A percentile compares a stretch with the other conserved stretches of the same genome.
Evolutionary conservation across 176 grass and related monocot species (phyloP).

Genomic region (Cocos nucifera): DNA sequence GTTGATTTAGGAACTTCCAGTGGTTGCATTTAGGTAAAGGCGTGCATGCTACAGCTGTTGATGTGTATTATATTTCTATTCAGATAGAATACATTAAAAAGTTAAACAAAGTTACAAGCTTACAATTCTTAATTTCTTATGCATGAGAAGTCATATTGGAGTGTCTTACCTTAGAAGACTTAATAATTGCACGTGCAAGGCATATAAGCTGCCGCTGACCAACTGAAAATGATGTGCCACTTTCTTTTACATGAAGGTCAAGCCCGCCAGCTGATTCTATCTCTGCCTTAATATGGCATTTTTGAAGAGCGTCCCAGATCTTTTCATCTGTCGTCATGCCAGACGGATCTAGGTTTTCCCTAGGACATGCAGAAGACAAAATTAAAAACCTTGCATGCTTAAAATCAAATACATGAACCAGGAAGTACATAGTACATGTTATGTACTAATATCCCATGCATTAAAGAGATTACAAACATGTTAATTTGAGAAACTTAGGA

Average conservation of each 20-base stretch:
- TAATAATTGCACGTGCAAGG: slow-evolving; percentile 76
- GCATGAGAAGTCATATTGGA: too few species aligned
- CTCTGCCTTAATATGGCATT: slow-evolving; percentile 81
- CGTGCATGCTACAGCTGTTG: neutral
- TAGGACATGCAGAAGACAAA: slow-evolving; percentile 18
- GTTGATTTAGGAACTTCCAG: too few species aligned
- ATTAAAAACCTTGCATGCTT: neutral
- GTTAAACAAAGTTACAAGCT: too few species aligned
- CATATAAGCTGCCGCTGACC: slow-evolving; percentile 83
- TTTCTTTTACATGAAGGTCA: slow-evolving; percentile 67
- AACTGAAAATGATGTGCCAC: slow-evolving; percentile 68
- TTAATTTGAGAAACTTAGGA: too few species aligned
- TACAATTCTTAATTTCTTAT: too few species aligned
- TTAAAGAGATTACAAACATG: too few species aligned
- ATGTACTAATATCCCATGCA: too few species aligned
- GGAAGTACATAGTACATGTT: too few species aligned
- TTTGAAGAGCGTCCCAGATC: slow-evolving; percentile 93
- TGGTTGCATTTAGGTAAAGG: too few species aligned
- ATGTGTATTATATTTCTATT: neutral
- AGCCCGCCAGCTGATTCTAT: slow-evolving; percentile 75
- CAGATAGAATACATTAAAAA: too few species aligned
- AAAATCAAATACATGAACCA: too few species aligned
- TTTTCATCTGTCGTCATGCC: slow-evolving; percentile 37
- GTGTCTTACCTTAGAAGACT: slow-evolving; percentile 68
- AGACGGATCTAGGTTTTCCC: slow-evolving; percentile 91